Evolutionary conservation across 1,139 yeast species (phyloP).

Genomic region (Sugiyamaella xylanicola): DNA sequence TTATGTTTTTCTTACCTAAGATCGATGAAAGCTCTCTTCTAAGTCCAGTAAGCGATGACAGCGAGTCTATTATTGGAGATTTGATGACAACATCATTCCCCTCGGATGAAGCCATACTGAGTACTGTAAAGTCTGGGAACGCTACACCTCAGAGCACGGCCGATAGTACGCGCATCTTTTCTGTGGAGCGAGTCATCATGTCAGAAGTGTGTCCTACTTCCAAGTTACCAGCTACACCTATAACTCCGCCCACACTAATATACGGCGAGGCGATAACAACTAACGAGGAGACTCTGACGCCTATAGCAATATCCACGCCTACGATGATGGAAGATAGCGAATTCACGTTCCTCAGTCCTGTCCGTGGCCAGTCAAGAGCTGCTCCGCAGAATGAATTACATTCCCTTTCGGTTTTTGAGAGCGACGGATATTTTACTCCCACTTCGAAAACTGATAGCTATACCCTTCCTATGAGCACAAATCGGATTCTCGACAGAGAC

Average conservation of each 20-base stretch:
- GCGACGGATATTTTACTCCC: background rate
- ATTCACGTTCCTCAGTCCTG: background rate
- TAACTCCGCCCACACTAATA: conserved; percentile 4
- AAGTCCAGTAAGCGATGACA: background rate
- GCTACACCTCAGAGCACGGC: conserved; percentile 9
- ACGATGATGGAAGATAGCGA: background rate
- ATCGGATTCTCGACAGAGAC: background rate
- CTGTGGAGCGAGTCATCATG: conserved; percentile 15
- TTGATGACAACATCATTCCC: background rate
- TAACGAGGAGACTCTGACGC: background rate
- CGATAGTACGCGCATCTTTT: conserved; percentile 14
- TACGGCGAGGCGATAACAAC: conserved; percentile 18
- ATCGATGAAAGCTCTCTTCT: background rate
- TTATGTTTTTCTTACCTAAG: background rate
- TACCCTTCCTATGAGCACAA: background rate
- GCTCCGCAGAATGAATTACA: background rate
- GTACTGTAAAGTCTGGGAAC: background rate
- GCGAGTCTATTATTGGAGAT: background rate
- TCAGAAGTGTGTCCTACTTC: conserved; percentile 4
- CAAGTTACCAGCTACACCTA: background rate
- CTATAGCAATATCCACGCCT: conserved; percentile 3
- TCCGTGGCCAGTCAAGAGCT: background rate
- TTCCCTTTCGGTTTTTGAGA: background rate
- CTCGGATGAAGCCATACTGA: background rate
- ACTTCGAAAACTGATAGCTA: background rate